Base-by-base conservation (phyloP, 2,329 filamentous ascomycete genomes). In the Cylindrodendrum hubeiense region DNA sequence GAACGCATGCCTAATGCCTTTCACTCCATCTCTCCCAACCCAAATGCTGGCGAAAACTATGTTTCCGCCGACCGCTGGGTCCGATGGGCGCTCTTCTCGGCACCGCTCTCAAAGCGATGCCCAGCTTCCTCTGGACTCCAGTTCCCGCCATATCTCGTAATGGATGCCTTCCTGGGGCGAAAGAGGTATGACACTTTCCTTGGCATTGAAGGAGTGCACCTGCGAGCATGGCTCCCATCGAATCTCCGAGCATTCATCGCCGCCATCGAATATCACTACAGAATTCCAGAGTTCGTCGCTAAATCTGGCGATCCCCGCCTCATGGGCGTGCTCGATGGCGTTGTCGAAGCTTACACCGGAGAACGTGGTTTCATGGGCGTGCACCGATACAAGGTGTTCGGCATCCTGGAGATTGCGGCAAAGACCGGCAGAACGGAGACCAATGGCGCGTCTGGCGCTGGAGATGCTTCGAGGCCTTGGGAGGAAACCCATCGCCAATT, bases 331-430 rank as follows among this genome's bases (percentile, higher is more conserved):
- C 65, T 87, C 1, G 85, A 87, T 61, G 85, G 85, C 0, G 86
- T 87, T 3, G 80, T 87, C 1, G 86, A 87, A 69, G 84, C 85
- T 0, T 88, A 87, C 66, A 83, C 84, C 0, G 86, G 85, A 1
- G 85, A 87, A 67, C 79, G 85, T 21, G 85, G 86, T 0, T 87
- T 87, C 70, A 86, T 87, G 85, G 85, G 86, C 5, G 83, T 82
- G 0, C 85, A 88, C 68, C 77, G 85, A n/a, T 87, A 87, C 72
- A 87, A 87, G 69, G 85, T 87, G 5, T 87, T 86, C 66, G 86
- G 85, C 1, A 84, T 87, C 28, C 80, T 87, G 0, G 85, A 87
- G 62, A 82, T 86, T 15, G 85, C 85, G 1, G 82, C 80, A 43
- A 87, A 87, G 72, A 85, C 83, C 0, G 85, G 85, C 3, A 79